Evolutionary conservation across 1,284 basidiomycete species (phyloP).

Genomic region (Rhodotorula sp.): DNA sequence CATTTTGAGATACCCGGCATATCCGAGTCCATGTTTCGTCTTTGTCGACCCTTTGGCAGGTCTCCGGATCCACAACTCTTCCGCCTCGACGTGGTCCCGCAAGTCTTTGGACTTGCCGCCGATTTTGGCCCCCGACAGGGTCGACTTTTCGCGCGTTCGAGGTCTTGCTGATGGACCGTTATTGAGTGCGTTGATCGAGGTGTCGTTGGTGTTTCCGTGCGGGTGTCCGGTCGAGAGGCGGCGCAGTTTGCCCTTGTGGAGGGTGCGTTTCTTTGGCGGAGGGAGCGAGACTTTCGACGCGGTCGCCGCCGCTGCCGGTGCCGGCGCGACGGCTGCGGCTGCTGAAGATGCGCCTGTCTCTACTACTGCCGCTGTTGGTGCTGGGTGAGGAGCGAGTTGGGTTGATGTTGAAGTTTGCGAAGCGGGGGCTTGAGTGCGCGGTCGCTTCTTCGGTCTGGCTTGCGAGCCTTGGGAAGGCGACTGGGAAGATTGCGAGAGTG

Average conservation of each 20-base stretch:
- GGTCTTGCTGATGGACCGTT: background rate
- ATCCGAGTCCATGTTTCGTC: constrained; percentile 24
- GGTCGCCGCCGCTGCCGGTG: background rate
- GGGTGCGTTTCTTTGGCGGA: constrained; percentile 17
- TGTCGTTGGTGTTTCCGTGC: background rate
- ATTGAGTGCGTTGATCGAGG: background rate
- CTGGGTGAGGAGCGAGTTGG: too few relatives aligned
- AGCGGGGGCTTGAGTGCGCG: background rate
- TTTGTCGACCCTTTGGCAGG: background rate
- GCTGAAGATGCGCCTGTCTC: too few relatives aligned
- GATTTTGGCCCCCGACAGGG: constrained; percentile 25
- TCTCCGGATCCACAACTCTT: constrained; percentile 42
- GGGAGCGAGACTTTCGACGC: constrained; percentile 1
- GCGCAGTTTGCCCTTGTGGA: constrained; percentile 24
- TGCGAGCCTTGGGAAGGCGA: background rate
- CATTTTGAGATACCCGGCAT: constrained; percentile 41
- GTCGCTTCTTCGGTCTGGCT: constrained; percentile 9
- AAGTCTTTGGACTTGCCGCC: constrained; percentile 36
- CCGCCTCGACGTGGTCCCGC: constrained; percentile 12
- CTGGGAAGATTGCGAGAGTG: constrained; percentile 6
- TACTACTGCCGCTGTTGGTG: too few relatives aligned
- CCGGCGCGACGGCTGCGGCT: background rate
- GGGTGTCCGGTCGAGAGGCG: constrained; percentile 28
- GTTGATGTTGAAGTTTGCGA: background rate
- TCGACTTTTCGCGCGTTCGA: constrained; percentile 1